Evolutionary conservation across 805 yeast genomes (phyloP), one percentile per base, ranked within the genome.

Genomic region (Cyberlindnera sargentensis): DNA sequence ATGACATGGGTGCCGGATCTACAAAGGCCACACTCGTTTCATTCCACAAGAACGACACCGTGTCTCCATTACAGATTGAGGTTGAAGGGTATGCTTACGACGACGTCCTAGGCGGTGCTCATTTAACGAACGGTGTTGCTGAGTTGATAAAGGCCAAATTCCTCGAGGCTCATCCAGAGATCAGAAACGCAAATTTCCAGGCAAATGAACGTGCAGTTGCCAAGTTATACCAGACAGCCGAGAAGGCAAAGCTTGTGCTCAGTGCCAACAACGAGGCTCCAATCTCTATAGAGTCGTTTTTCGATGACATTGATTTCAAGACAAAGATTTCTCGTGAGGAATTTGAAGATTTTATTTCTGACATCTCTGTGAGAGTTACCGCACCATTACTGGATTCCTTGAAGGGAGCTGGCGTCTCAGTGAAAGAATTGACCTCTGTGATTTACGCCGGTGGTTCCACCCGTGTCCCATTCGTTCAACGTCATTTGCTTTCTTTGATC

Each of bases 1-100:
- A 82, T 59, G 99, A 93, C 61, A 76, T 85, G 76, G 99, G 99
- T 38, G 91, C 96, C 5, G 95, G 95, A 2, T 82, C 95, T 1
- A 84, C 95, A 0, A 78, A 82, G 43, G 95, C 95, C 2, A 84
- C 98, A 0, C 66, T 93, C n/a, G 76, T 89, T 40, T 78, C 90
- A 1, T 70, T 82, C 48, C 62, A 64, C 15, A 75, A 76, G 24
- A 61, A 59, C 38, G 67, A 68, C 26, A 67, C 68, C 31, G 67
- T 70, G 8, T 63, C 72, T 8, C 68, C 70, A 1, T 49, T 66
- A 23, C 51, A 48, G n/a, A 66, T 89, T 33, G 83, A 78, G 33
- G 73, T 87, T 27, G 84, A 80, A 57, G 89, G 88, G 29, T 76
- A 80, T 47, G 89, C 91, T 1, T 78, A 63, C 56, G 85, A 82